phyloP scores from a whole-genome alignment of 2,329 filamentous ascomycete genomes.

The Claviceps capensis region DNA sequence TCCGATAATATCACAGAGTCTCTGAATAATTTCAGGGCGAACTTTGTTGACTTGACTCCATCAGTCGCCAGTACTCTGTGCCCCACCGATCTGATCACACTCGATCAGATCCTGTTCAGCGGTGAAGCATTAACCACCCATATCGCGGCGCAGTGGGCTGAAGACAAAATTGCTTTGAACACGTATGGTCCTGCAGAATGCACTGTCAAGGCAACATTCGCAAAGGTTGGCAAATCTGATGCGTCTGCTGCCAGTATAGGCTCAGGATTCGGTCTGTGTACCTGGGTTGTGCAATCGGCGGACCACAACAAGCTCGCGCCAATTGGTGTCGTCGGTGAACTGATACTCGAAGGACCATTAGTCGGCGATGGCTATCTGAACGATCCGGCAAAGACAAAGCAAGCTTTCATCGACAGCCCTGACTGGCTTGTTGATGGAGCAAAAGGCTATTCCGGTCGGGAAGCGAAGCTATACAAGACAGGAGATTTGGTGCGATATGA shows the following conservation, averaged over 20 bases:
- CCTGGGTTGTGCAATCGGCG: constrained; percentile 2
- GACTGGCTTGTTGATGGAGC: constrained; percentile 11
- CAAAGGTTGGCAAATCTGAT: not conserved
- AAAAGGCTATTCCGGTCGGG: not conserved
- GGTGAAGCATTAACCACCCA: constrained; percentile 2
- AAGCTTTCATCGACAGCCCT: constrained; percentile 27
- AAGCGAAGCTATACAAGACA: constrained; percentile 26
- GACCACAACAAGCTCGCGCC: constrained; percentile 12
- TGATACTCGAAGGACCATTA: constrained; percentile 27
- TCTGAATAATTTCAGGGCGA: constrained; percentile 23
- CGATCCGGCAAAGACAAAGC: constrained; percentile 28
- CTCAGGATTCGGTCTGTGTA: constrained; percentile 1
- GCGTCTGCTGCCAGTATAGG: constrained; percentile 2
- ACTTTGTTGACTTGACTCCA: constrained; percentile 32
- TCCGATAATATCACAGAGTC: constrained; percentile 30
- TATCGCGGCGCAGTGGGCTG: constrained; percentile 2
- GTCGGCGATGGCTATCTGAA: constrained; percentile 36
- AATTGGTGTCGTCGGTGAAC: constrained; percentile 21
- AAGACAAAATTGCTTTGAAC: not conserved
- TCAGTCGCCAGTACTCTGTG: constrained; percentile 22
- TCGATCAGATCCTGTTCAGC: constrained; percentile 1
- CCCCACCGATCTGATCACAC: not conserved
- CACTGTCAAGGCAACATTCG: constrained; percentile 1
- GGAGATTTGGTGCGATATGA: constrained; percentile 32
- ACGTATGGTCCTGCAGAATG: constrained; percentile 5